phyloP scores from a whole-genome alignment of 179 eudicot genomes.

The Vitellaria paradoxa region DNA sequence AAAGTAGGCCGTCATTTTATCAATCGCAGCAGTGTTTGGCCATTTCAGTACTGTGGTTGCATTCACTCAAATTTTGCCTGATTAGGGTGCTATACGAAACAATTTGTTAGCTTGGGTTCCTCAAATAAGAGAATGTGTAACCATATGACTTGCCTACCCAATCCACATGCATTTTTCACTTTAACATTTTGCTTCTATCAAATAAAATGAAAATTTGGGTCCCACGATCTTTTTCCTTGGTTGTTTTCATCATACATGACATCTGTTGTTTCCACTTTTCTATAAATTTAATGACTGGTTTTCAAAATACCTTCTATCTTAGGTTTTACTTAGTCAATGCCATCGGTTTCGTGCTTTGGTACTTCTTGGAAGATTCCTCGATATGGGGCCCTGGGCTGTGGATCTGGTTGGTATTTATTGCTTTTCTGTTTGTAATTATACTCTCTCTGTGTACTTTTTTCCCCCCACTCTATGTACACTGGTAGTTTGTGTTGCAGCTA shows the following conservation, averaged over 20 bases:
- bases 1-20: not conserved
- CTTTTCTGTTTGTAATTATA: slow-evolving; percentile 2
- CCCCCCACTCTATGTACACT: not conserved
- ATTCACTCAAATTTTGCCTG: not conserved
- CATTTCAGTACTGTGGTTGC: no score
- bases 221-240: not conserved
- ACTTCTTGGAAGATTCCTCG: slow-evolving; percentile 95
- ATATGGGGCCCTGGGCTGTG: slow-evolving; percentile 99
- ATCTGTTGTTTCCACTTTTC: not conserved
- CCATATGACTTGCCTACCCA: not conserved
- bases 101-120: not conserved
- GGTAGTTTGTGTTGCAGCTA: slow-evolving; percentile 5
- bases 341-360: slow-evolving; percentile 94
- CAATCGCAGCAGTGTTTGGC: no score
- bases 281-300: not conserved
- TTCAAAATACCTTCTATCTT: not conserved
- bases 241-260: not conserved
- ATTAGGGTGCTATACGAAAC: not conserved
- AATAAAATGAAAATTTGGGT: not conserved
- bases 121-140: not conserved
- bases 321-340: slow-evolving; percentile 97
- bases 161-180: not conserved
- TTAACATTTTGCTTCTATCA: not conserved
- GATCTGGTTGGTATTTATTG: slow-evolving; percentile 63
- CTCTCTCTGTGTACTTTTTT: not conserved